Percentiles rank a stretch among this genome's conserved stretches.
phyloP scores from a whole-genome alignment of 768 basidiomycete species.

The Mycena kentingensis region DNA sequence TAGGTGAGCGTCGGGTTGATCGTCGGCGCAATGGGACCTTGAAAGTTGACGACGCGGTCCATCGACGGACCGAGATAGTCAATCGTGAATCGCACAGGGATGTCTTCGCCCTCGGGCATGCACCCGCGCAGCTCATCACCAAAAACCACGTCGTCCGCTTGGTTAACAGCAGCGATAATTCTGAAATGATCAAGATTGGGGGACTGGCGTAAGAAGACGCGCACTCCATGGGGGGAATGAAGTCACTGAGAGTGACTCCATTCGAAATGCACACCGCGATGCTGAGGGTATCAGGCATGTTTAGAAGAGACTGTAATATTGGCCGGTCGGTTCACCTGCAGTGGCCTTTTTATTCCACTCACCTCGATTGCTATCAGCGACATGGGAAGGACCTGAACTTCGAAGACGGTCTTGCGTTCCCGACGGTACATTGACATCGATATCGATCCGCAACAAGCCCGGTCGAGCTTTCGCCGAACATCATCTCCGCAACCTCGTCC shows the following conservation, averaged over 20 bases:
- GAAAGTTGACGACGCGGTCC: slow-evolving; percentile 14
- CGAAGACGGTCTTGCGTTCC: too few species aligned
- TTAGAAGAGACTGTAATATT: too few species aligned
- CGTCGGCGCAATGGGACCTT: slow-evolving; percentile 5
- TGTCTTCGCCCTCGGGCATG: slow-evolving; percentile 2
- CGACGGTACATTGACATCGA: too few species aligned
- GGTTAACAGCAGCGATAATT: slow-evolving; percentile 13
- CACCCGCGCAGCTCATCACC: slow-evolving; percentile 2
- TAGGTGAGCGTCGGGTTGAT: slow-evolving; percentile 21
- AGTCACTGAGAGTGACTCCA: slow-evolving; percentile 22
- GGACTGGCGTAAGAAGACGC: too few species aligned
- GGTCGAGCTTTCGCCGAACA: too few species aligned
- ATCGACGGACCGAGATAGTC: slow-evolving; percentile 16
- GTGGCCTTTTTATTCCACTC: too few species aligned
- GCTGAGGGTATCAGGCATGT: slow-evolving; percentile 11
- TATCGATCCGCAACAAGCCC: too few species aligned
- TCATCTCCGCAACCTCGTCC: too few species aligned
- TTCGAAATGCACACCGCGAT: slow-evolving; percentile 18
- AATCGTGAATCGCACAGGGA: slow-evolving; percentile 12
- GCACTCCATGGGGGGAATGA: slow-evolving; percentile 17
- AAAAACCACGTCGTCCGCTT: slow-evolving; percentile 7
- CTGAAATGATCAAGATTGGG: too few species aligned
- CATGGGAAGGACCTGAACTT: too few species aligned
- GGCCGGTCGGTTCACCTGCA: too few species aligned
- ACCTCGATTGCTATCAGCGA: too few species aligned